A percentile compares a stretch with the other conserved stretches of the same genome.
Evolutionary conservation across 805 yeast species (phyloP).

Genomic region (Pichia membranifaciens): DNA sequence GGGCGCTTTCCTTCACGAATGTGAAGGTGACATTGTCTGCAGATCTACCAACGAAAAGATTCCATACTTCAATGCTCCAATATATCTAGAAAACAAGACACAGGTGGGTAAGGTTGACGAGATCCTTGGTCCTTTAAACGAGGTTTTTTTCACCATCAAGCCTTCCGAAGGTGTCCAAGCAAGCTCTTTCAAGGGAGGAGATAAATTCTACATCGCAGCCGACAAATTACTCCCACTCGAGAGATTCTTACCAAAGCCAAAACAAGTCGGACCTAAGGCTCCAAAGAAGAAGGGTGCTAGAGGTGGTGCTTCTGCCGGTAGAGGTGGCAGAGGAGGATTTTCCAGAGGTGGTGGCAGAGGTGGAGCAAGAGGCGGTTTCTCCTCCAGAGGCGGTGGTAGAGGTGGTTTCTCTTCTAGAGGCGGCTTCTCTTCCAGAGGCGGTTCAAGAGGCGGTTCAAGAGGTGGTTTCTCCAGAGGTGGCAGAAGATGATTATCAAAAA

Average conservation of each 20-base stretch:
- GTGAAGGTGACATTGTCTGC: constrained; percentile 97
- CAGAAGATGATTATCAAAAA: constrained; percentile 21
- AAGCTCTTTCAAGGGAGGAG: constrained; percentile 87
- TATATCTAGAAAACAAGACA: constrained; percentile 91
- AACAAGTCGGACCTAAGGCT: constrained; percentile 76
- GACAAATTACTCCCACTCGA: constrained; percentile 94
- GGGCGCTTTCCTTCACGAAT: constrained; percentile 87
- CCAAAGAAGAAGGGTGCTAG: constrained; percentile 61
- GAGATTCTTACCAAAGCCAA: constrained; percentile 95
- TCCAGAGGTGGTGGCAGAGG: constrained; percentile 36
- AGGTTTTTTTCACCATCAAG: constrained; percentile 95
- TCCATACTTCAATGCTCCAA: constrained; percentile 98
- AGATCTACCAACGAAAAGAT: constrained; percentile 89
- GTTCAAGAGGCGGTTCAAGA: constrained; percentile 40
- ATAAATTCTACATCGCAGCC: constrained; percentile 90
- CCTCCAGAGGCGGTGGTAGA: constrained; percentile 20
- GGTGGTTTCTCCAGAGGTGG: constrained; percentile 30
- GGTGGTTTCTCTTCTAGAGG: constrained; percentile 35
- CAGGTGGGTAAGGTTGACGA: constrained; percentile 97
- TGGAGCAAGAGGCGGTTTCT: constrained; percentile 20
- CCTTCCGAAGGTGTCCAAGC: constrained; percentile 97
- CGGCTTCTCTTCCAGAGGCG: constrained; percentile 23
- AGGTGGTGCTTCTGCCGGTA: constrained; percentile 41
- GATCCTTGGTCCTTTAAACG: constrained; percentile 94
- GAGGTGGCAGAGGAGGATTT: constrained; percentile 41